phyloP scores from a whole-genome alignment of 805 yeast genomes.

The Metschnikowia cubensis region DNA sequence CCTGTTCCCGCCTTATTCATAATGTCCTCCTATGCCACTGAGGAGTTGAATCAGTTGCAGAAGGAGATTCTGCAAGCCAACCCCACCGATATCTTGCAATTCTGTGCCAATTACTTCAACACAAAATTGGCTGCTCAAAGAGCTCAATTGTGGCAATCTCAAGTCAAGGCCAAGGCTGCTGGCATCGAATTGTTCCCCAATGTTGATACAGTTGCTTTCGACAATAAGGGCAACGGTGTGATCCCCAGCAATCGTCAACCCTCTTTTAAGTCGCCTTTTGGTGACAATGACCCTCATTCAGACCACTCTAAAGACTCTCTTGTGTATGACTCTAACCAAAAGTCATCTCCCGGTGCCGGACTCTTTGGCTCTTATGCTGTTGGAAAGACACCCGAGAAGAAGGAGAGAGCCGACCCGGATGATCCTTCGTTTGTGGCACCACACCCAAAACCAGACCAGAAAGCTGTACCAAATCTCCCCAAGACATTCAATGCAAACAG shows the following conservation, averaged over 20 bases:
- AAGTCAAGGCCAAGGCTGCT: conserved; percentile 44
- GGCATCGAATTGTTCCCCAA: conserved; percentile 47
- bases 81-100: conserved; percentile 69
- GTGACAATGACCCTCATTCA: conserved; percentile 61
- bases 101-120: conserved; percentile 71
- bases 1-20: not conserved
- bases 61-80: conserved; percentile 47
- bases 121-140: conserved; percentile 59
- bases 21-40: conserved; percentile 22
- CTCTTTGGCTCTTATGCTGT: conserved; percentile 17
- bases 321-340: conserved; percentile 1
- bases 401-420: conserved; percentile 27
- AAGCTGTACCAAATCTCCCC: conserved; percentile 41
- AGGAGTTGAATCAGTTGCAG: conserved; percentile 62
- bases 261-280: conserved; percentile 58
- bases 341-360: conserved; percentile 9
- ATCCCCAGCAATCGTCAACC: conserved; percentile 36
- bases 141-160: conserved; percentile 47
- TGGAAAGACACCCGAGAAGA: conserved; percentile 14
- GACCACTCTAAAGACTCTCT: conserved; percentile 34
- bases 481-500: conserved; percentile 70
- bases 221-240: conserved; percentile 26
- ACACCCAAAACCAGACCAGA: conserved; percentile 16
- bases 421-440: conserved; percentile 20
- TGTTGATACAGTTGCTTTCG: conserved; percentile 31